These are phyloP conservation scores for Russula compacta DNA, from an alignment of 768 basidiomycete genomes.

Conservation along the genomic window DNA sequence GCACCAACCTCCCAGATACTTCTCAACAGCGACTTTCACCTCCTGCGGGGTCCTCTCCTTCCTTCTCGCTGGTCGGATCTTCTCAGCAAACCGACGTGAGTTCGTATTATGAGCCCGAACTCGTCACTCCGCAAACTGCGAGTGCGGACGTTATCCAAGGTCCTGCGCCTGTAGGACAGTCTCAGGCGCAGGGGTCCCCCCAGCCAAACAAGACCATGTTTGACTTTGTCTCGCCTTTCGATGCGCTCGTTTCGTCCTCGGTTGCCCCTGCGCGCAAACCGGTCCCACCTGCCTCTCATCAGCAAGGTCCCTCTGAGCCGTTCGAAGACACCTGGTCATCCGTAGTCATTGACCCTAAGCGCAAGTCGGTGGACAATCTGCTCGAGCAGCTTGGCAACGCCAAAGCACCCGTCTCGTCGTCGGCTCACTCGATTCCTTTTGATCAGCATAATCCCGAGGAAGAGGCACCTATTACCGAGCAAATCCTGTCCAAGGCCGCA, in stretches of 20 bases:
- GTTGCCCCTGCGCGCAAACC: slow-evolving; percentile 51
- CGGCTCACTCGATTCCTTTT: slow-evolving; percentile 24
- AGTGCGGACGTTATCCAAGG: slow-evolving; percentile 17
- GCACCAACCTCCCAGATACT: slow-evolving; percentile 9
- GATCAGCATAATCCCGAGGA: slow-evolving; percentile 26
- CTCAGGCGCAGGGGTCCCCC: slow-evolving; percentile 43
- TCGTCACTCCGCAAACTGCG: slow-evolving; percentile 18
- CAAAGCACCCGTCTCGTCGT: slow-evolving; percentile 28
- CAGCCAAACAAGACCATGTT: slow-evolving; percentile 77
- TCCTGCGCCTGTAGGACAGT: slow-evolving; percentile 4
- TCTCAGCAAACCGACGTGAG: slow-evolving; percentile 12
- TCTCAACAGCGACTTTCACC: slow-evolving; percentile 14
- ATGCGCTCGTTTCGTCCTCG: slow-evolving; percentile 55
- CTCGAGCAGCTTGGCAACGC: slow-evolving; percentile 60
- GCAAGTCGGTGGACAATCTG: slow-evolving; percentile 76
- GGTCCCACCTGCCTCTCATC: slow-evolving; percentile 36
- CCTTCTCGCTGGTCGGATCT: slow-evolving; percentile 7
- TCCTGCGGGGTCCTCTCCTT: slow-evolving; percentile 9
- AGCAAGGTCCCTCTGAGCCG: slow-evolving; percentile 35
- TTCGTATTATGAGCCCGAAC: slow-evolving; percentile 21
- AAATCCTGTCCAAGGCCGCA: slow-evolving; percentile 35
- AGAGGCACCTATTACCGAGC: slow-evolving; percentile 28
- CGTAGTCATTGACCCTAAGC: slow-evolving; percentile 45
- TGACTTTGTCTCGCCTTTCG: slow-evolving; percentile 78
- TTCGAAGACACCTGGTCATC: slow-evolving; percentile 53